These are phyloP conservation scores for Carex scoparia DNA, from an alignment of 176 grass and related monocot genomes.

Conservation along the genomic window DNA sequence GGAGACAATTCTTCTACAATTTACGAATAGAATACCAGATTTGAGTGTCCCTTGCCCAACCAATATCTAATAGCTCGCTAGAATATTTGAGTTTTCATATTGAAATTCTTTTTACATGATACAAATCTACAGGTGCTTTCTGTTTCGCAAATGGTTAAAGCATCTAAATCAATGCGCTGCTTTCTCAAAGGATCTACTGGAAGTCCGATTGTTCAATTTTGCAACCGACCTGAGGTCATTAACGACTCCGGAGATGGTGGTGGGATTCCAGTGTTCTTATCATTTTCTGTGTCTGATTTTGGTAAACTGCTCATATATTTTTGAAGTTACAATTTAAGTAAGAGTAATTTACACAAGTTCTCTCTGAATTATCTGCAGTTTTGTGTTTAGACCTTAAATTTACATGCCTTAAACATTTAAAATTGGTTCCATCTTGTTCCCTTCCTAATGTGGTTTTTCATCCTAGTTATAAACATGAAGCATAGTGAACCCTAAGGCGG, in stretches of 20 bases:
- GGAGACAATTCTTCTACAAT: background rate
- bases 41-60: background rate
- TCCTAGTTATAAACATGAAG: background rate
- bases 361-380: background rate
- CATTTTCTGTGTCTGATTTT: conserved; percentile 56
- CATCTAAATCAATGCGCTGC: conserved; percentile 57
- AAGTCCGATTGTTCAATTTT: conserved; percentile 42
- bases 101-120: background rate
- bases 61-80: background rate
- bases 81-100: background rate
- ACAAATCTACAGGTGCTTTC: conserved; percentile 43
- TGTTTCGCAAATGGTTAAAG: conserved; percentile 51
- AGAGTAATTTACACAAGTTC: conserved; percentile 6
- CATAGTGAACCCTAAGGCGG: background rate
- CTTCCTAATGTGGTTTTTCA: background rate
- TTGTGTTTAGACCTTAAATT: background rate
- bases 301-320: conserved; percentile 27
- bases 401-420: conserved; percentile 1
- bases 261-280: conserved; percentile 56
- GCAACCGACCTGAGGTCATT: conserved; percentile 42
- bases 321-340: conserved; percentile 1
- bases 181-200: conserved; percentile 51
- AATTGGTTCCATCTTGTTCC: background rate
- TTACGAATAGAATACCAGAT: background rate
- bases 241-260: conserved; percentile 79